Evolutionary conservation across 768 basidiomycete species (phyloP).

Genomic region (Serendipita sp.): DNA sequence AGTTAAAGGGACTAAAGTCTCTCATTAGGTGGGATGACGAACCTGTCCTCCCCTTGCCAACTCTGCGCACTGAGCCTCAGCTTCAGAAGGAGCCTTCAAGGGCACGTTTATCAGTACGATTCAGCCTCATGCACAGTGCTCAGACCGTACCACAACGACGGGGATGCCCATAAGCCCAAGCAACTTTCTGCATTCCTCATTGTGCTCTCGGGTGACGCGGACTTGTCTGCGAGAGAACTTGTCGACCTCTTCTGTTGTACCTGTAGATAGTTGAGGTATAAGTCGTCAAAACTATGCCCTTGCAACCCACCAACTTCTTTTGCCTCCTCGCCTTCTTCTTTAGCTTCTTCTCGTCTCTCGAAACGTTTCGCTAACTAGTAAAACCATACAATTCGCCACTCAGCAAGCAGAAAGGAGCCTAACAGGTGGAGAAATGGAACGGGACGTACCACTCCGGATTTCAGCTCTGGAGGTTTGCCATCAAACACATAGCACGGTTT

Average conservation of each 20-base stretch:
- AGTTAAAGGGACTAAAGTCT: no score
- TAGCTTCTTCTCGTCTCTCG: constrained; percentile 78
- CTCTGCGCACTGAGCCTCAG: constrained; percentile 97
- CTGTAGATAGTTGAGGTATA: constrained; percentile 17
- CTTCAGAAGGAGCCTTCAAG: constrained; percentile 89
- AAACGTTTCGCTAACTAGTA: constrained; percentile 89
- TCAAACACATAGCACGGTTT: constrained; percentile 98
- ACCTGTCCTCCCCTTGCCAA: constrained; percentile 93
- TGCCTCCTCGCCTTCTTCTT: constrained; percentile 88
- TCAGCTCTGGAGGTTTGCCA: constrained; percentile 94
- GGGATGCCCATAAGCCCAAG: constrained; percentile 95
- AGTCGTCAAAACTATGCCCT: background rate
- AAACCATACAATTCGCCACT: constrained; percentile 6
- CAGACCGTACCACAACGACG: constrained; percentile 58
- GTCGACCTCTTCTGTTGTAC: constrained; percentile 86
- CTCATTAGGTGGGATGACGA: background rate
- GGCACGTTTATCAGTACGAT: background rate
- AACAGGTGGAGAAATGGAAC: background rate
- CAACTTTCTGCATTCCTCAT: constrained; percentile 82
- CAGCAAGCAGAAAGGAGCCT: background rate
- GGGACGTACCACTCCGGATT: constrained; percentile 79
- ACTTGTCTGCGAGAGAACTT: constrained; percentile 80
- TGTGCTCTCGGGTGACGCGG: constrained; percentile 89
- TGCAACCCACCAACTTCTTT: constrained; percentile 62
- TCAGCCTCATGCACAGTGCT: background rate